Evolutionary conservation across 108 stramenopile genomes (phyloP), one percentile per base, ranked within the genome.

Genomic region (Conticribra weissflogii): DNA sequence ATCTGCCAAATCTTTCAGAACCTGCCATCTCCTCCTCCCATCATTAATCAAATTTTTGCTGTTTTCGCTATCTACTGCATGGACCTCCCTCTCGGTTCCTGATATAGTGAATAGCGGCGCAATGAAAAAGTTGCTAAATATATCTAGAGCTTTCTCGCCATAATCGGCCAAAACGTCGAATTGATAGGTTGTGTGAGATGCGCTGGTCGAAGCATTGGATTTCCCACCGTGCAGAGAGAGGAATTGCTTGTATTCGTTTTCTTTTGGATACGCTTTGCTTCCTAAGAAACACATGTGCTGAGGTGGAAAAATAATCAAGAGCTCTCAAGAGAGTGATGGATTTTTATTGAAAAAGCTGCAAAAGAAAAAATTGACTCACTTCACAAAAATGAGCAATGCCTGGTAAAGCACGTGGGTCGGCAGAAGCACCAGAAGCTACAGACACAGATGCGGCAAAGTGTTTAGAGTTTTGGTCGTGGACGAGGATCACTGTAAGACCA

Each of bases 371-470:
- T 21, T 46, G 17, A 65, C 64, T 65, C 64, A 65, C 64, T 93
- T 97, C 96, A 55, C 78, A 81, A 62, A 96, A 96, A 66, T 96
- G 96, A 2, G 96, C 96, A 9, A 97, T 66, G 45, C 96, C 96
- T 46, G 89, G 84, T 49, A 92, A 24, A 9, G 62, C 58, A 27
- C 87, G 62, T 0, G 96, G 96, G 78, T 97, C 96, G 12, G 86
- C 69, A 0, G 80, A 69, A 0, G 88, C 90, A 34, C 96, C 94
- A 19, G 85, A 81, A 14, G 71, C 51, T 18, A 92, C 90, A 29
- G 65, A 58, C 32, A 85, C 84, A 8, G 91, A 80, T 34, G 87
- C 86, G 5, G 90, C 90, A 31, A 91, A 88, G 50, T 89, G 91
- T 62, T 90, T 88, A 53, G 83, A 76, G 68, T 91, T 83, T 41